Evolutionary conservation across 768 basidiomycete genomes (phyloP).

Genomic region (Collybia sordida): DNA sequence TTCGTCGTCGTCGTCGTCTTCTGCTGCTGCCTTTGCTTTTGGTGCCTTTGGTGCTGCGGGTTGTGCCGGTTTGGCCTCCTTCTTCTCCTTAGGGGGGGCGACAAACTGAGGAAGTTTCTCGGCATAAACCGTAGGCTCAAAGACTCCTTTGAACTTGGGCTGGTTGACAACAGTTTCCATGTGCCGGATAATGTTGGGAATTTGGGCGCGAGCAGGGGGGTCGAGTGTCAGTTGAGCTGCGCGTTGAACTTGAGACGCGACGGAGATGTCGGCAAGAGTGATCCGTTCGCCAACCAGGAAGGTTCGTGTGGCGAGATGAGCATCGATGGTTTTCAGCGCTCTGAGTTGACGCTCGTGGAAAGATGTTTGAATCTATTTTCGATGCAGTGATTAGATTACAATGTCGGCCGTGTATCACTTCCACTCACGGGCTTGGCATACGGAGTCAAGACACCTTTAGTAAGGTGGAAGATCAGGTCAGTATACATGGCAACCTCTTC

Average conservation of each 20-base stretch:
- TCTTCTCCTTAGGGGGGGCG: constrained; percentile 79
- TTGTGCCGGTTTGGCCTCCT: constrained; percentile 59
- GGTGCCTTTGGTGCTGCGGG: constrained; percentile 53
- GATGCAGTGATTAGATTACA: not conserved
- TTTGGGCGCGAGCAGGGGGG: constrained; percentile 58
- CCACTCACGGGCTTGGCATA: constrained; percentile 77
- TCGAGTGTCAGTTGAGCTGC: constrained; percentile 63
- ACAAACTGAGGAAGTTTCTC: constrained; percentile 73
- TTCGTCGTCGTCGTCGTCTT: constrained; percentile 78
- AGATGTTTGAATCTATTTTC: constrained; percentile 53
- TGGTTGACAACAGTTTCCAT: constrained; percentile 88
- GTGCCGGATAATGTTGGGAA: constrained; percentile 81
- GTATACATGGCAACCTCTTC: constrained; percentile 51
- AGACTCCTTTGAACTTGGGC: constrained; percentile 68
- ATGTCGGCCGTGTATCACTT: not conserved
- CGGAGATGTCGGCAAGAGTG: constrained; percentile 83
- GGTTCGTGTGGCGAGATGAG: constrained; percentile 73
- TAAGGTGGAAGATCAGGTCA: constrained; percentile 37
- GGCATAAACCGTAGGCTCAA: constrained; percentile 54
- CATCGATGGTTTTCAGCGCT: constrained; percentile 67
- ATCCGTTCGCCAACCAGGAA: constrained; percentile 94
- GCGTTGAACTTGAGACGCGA: constrained; percentile 60
- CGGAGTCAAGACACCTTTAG: constrained; percentile 47
- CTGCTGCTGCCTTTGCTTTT: constrained; percentile 60
- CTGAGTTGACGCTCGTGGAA: constrained; percentile 54